A percentile compares a stretch with the other conserved stretches of the same genome.
These are phyloP conservation scores for Helichrysum umbraculigerum DNA, from an alignment of 129 eudicot genomes.

Conservation along the genomic window DNA sequence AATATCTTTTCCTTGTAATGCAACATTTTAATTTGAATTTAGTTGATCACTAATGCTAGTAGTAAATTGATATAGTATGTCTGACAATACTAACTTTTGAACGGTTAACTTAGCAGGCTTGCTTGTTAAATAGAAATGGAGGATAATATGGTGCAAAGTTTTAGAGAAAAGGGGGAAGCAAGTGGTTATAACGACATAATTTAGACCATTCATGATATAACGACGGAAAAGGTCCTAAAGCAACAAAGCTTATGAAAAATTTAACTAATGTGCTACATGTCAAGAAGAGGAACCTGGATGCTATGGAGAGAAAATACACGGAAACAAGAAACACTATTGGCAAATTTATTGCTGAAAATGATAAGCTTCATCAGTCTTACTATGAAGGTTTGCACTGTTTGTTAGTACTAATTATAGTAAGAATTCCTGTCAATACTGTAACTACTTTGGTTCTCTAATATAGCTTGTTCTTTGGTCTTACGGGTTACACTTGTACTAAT, in stretches of 20 bases:
- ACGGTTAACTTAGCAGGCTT: too few species aligned
- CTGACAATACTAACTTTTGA: too few species aligned
- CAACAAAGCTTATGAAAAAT: slow-evolving; percentile 46
- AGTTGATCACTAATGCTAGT: too few species aligned
- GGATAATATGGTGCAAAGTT: too few species aligned
- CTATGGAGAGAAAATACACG: slow-evolving; percentile 52
- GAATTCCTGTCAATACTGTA: too few species aligned
- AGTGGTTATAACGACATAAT: too few species aligned
- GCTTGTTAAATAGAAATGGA: too few species aligned
- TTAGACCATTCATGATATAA: slow-evolving; percentile 55
- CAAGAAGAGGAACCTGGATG: slow-evolving; percentile 54
- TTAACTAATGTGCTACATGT: slow-evolving; percentile 60
- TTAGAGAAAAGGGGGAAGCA: too few species aligned
- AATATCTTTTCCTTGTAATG: too few species aligned
- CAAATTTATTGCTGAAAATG: slow-evolving; percentile 54
- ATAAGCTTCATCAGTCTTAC: slow-evolving; percentile 60
- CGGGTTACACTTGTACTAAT: neutral
- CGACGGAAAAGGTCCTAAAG: slow-evolving; percentile 55
- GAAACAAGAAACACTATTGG: slow-evolving; percentile 56
- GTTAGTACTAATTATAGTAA: too few species aligned
- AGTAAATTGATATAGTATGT: too few species aligned
- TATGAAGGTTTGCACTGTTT: slow-evolving; percentile 21
- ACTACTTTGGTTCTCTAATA: neutral
- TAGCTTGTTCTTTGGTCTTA: neutral
- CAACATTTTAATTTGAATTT: too few species aligned